Base-by-base conservation (phyloP, 441 rosid genomes). In the Metrosideros polymorpha region DNA sequence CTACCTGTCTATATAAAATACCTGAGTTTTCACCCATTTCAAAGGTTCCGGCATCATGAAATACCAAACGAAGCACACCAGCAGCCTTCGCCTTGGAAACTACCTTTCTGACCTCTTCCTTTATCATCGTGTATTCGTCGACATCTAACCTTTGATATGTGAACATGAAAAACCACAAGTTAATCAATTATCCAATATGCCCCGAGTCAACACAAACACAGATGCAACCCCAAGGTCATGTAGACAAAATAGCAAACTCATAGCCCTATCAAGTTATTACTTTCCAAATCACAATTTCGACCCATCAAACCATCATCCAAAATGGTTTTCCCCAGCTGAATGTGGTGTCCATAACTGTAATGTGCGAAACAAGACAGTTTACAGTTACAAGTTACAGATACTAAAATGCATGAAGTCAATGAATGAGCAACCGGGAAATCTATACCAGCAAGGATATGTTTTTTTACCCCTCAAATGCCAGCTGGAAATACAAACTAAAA, bases 1-100 rank as follows among this genome's bases (percentile, higher is more conserved):
- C 66, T 10, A 14, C n/a, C 45, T 57, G n/a, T 66, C 53, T 7
- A 88, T 15, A 42, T 83, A 30, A 63, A 43, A 10, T 87, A 95
- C 99, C 99, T 85, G 95, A 90, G 84, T 90, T 89, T 56, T 88
- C 92, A 85, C 89, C 89, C 71, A 90, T 82, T 39, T 94, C 98
- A 89, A 92, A 97, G 82, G 99, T 96, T 88, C 98, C 99, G 30
- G 98, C 99, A 88, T 97, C 99, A 92, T 97, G 99, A 91, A 97
- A 97, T 83, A 93, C 99, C 86, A 97, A 93, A 86, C 99, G 98
- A 91, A 96, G 99, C 86, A 97, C 95, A 59, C 98, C 98, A 53
- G 98, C 95, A 85, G 99, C 98, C 89, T 94, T 97, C 32, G 93
- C 95, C 89, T 95, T 97, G 63, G 98, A 89, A 84, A 97, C 90